phyloP scores from a whole-genome alignment of 495 filamentous ascomycete genomes.

The Emericellopsis terricola region DNA sequence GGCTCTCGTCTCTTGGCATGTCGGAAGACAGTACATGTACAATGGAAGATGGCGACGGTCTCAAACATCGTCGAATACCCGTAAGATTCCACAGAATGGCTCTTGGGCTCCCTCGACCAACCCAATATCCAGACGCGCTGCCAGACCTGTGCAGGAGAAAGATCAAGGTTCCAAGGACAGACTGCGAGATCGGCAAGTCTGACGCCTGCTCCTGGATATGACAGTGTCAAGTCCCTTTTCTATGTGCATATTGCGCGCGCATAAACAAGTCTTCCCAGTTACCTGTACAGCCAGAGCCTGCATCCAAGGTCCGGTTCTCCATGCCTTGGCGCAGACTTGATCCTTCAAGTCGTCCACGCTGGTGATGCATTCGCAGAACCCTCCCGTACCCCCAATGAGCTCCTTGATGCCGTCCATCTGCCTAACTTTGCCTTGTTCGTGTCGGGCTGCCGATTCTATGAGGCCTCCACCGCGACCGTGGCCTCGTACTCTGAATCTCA shows the following conservation, averaged over 20 bases:
- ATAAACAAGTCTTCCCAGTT: neutral
- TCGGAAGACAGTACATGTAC: too few species aligned
- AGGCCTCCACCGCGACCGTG: neutral
- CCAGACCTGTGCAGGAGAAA: neutral
- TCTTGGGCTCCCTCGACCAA: too few species aligned
- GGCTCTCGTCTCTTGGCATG: too few species aligned
- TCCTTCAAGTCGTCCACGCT: neutral
- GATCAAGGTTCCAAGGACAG: neutral
- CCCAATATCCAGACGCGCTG: too few species aligned
- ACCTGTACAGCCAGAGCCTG: too few species aligned
- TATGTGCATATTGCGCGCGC: neutral
- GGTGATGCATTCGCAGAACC: neutral
- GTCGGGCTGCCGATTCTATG: neutral
- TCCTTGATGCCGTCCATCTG: neutral
- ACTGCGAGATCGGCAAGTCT: neutral
- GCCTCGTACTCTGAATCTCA: neutral
- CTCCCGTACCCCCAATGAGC: neutral
- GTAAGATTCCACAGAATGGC: too few species aligned
- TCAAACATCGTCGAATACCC: too few species aligned
- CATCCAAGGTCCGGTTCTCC: neutral
- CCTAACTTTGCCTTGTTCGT: neutral
- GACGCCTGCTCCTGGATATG: neutral
- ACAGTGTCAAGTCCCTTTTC: neutral
- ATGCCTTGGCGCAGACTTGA: neutral
- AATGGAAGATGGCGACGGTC: too few species aligned